These are phyloP conservation scores for Aspergillus tubingensis DNA, from an alignment of 2,329 filamentous ascomycete genomes.

Conservation along the genomic window DNA sequence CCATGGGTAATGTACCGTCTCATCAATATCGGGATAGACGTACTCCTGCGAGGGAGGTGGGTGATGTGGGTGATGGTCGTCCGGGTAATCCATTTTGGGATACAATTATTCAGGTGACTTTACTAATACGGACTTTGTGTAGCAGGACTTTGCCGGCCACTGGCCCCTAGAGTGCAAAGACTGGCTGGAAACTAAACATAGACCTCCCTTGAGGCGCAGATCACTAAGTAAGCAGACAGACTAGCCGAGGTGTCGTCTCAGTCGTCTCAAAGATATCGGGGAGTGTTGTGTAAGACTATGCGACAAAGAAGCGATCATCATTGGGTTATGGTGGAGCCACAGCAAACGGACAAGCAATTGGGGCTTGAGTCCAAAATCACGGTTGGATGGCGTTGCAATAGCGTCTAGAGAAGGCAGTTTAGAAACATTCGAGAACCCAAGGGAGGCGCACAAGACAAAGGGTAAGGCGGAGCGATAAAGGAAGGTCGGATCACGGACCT, in stretches of 20 bases:
- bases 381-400: conserved; percentile 1
- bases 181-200: conserved; percentile 1
- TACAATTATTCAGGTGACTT: background rate
- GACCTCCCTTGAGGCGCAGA: background rate
- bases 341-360: background rate
- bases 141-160: background rate
- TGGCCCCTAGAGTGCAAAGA: background rate
- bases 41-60: conserved; percentile 23
- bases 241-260: background rate
- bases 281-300: background rate
- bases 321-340: background rate
- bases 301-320: conserved; percentile 2
- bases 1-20: conserved; percentile 37
- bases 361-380: background rate
- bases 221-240: background rate
- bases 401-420: background rate
- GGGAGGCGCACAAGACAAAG: background rate
- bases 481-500: background rate
- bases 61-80: conserved; percentile 13
- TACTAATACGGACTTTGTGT: background rate
- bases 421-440: background rate
- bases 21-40: conserved; percentile 38
- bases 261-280: background rate
- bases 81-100: conserved; percentile 24
- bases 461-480: background rate